Percentiles rank a stretch among this genome's conserved stretches.
phyloP scores from a whole-genome alignment of 2,329 filamentous ascomycete genomes.

The Nannizziopsis barbatae region DNA sequence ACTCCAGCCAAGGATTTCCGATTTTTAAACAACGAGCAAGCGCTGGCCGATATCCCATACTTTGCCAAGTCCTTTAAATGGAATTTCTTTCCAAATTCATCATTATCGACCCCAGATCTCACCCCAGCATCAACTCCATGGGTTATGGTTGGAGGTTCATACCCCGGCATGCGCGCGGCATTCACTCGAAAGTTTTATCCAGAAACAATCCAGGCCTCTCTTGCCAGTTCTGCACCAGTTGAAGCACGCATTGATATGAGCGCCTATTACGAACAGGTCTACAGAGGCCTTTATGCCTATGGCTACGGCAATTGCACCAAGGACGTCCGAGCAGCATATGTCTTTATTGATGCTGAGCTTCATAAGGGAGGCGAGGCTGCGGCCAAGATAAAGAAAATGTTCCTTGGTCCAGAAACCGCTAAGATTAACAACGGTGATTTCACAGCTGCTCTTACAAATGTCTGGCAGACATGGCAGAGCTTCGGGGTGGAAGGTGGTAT shows the following conservation, averaged over 20 bases:
- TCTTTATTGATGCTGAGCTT: conserved; percentile 41
- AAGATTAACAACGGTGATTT: conserved; percentile 40
- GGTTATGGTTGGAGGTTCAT: conserved; percentile 39
- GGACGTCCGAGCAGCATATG: conserved; percentile 40
- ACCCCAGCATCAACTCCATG: conserved; percentile 35
- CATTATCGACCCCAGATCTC: conserved; percentile 21
- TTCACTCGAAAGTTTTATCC: conserved; percentile 36
- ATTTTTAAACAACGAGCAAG: conserved; percentile 36
- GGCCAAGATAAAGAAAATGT: conserved; percentile 37
- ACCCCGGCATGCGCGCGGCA: conserved; percentile 35
- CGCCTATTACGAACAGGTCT: conserved; percentile 42
- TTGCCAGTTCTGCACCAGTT: conserved; percentile 35
- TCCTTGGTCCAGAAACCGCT: conserved; percentile 39
- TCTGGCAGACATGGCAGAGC: conserved; percentile 35
- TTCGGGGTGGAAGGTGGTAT: conserved; percentile 36
- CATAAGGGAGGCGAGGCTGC: conserved; percentile 24
- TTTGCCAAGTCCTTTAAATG: conserved; percentile 35
- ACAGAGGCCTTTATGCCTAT: conserved; percentile 39
- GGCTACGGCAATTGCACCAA: conserved; percentile 42
- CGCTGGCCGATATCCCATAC: conserved; percentile 36
- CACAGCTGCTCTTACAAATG: conserved; percentile 32
- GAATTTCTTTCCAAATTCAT: conserved; percentile 19
- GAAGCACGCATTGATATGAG: conserved; percentile 41
- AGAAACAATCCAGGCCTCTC: conserved; percentile 33
- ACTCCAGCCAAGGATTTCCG: conserved; percentile 31